These are phyloP conservation scores for Penicillium sp. DNA, from an alignment of 2,329 filamentous ascomycete genomes.

Conservation along the genomic window DNA sequence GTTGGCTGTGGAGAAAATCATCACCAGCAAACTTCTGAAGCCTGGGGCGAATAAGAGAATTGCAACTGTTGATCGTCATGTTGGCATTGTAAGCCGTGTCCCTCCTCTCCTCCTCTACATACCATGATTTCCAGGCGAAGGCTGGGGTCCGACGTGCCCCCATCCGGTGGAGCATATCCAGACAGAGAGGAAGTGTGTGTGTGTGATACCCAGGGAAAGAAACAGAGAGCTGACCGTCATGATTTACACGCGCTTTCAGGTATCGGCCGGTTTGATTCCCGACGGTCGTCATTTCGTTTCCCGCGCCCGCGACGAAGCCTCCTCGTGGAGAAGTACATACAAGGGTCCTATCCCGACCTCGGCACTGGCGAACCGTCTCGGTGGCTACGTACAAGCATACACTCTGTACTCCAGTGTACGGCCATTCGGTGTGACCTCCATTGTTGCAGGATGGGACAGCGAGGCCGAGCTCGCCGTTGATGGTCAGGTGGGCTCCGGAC, in stretches of 20 bases:
- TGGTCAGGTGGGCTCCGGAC: conserved; percentile 80
- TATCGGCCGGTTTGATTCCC: conserved; percentile 87
- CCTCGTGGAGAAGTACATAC: conserved; percentile 86
- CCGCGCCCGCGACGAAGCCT: conserved; percentile 87
- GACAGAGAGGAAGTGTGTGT: too few relatives aligned
- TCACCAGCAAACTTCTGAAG: conserved; percentile 92
- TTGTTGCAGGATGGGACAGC: conserved; percentile 88
- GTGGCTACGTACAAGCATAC: conserved; percentile 93
- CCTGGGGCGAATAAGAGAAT: conserved; percentile 95
- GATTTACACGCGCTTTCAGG: conserved; percentile 46
- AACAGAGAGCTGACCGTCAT: too few relatives aligned
- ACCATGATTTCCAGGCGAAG: too few relatives aligned
- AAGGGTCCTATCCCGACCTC: conserved; percentile 87
- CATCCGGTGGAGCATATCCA: too few relatives aligned
- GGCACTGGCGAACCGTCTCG: conserved; percentile 86
- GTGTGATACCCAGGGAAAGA: too few relatives aligned
- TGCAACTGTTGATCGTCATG: conserved; percentile 85
- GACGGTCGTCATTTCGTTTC: conserved; percentile 94
- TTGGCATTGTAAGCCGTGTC: conserved; percentile 68
- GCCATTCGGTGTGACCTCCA: conserved; percentile 93
- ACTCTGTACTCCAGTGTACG: conserved; percentile 95
- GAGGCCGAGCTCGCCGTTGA: conserved; percentile 80
- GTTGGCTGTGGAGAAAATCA: conserved; percentile 91
- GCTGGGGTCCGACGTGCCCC: too few relatives aligned
- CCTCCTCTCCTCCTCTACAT: not conserved